Evolutionary conservation across 306 rosid species (phyloP).

Genomic region (Urtica urens): DNA sequence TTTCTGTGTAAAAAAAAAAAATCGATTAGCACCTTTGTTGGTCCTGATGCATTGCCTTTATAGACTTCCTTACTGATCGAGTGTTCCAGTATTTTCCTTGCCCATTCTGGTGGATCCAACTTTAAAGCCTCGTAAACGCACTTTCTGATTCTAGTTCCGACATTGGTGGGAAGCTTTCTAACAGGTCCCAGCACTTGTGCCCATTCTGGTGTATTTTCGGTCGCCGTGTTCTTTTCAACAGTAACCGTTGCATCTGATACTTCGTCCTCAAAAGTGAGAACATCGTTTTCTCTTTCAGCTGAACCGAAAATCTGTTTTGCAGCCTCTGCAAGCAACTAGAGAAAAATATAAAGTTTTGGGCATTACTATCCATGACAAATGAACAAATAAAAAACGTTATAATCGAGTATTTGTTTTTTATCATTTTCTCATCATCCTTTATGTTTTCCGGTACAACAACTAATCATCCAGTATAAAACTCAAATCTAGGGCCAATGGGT

Average conservation of each 20-base stretch:
- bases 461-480: too few relatives aligned
- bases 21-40: conserved; percentile 75
- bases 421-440: too few relatives aligned
- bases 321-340: conserved; percentile 96
- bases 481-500: too few relatives aligned
- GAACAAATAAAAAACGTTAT: too few relatives aligned
- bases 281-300: conserved; percentile 38
- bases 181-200: conserved; percentile 88
- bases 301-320: conserved; percentile 71
- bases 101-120: conserved; percentile 93
- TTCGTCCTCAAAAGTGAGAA: conserved; percentile 71
- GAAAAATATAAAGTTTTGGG: conserved; percentile 9
- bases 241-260: conserved; percentile 38
- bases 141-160: conserved; percentile 94
- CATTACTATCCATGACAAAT: too few relatives aligned
- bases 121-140: conserved; percentile 80
- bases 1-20: neutral
- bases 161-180: conserved; percentile 91
- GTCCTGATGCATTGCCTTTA: conserved; percentile 99
- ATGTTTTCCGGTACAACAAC: too few relatives aligned
- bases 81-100: conserved; percentile 58
- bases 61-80: conserved; percentile 95
- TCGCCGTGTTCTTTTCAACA: conserved; percentile 33
- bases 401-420: too few relatives aligned
- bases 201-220: conserved; percentile 69